Base-by-base conservation (phyloP, 1,284 basidiomycete genomes). In the Schizophyllum commune region DNA sequence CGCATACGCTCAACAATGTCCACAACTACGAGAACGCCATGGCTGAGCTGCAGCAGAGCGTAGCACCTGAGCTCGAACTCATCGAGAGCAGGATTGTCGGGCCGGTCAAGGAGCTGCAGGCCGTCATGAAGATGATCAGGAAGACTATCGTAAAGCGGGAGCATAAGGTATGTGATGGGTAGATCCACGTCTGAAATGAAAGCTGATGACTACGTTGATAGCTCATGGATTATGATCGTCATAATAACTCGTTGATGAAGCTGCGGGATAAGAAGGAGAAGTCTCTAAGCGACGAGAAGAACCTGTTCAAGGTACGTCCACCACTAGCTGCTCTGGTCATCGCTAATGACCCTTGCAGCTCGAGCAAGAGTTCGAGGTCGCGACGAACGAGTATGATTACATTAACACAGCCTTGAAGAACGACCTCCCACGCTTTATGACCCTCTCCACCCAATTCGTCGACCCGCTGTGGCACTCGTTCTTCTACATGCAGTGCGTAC, bases 401-500 rank as follows among this genome's bases (percentile, higher is more conserved):
- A 94, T 96, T 78, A 99, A 99, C 76, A 91, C 82, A 65, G 82
- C 91, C 5, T 78, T 98, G 76, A 99, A 99, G 79, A 83, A 85
- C 62, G 97, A 99, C 70, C 80, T 99, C 34, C 96, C 96, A 1
- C 83, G 85, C 19, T 98, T 99, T 79, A 88, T 99, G 79, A 82
- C 83, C 32, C 83, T 98, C 69, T 83, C 91, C 0, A 90, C 92
- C 0, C 84, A 89, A 63, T 98, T 98, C 76, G 92, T 99, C 71
- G 91, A 96, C 66, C 97, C 97, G 1, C 79, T 99, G 15, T 99
- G 98, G 83, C 91, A 98, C 71, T 96, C 94, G 22, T 96, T 96
- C 81, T 99, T 94, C 82, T 99, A 98, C 75, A 98, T 99, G 96
- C 95, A 98, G 94, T 95, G 68, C 69, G 92, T 85, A n/a, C 52